Evolutionary conservation across 805 yeast genomes (phyloP), one percentile per base, ranked within the genome.

Genomic region (Debaryomyces maramus): DNA sequence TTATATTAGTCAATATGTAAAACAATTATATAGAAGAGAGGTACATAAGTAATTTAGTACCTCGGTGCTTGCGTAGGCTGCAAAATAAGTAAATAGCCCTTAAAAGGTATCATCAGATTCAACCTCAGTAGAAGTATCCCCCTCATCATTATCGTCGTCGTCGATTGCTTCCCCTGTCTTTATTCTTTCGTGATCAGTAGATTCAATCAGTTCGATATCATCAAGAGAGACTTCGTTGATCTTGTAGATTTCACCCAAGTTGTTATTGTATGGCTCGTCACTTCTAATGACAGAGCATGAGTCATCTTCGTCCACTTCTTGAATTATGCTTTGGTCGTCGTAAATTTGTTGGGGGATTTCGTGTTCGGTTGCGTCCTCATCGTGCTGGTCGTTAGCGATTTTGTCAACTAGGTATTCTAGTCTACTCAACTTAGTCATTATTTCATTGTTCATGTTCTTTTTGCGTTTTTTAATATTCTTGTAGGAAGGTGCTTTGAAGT

Each of bases 141-240:
- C 31, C 5, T 44, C 40, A 14, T 44, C 44, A 17, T 33, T 36
- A 10, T 39, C 41, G 16, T 26, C 31, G 7, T 21, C 33, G 14
- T 29, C 41, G 5, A 34, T 40, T 22, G 21, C 18, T 24, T 14
- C 44, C 13, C 15, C 33, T 9, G 32, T 10, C 5, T 38, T 46
- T 10, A 15, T 15, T 7, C 11, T 18, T 7, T 29, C 32, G 32
- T 29, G 20, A 11, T 9, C 26, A 29, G 32, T 17, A 5, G 59
- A 55, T 20, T 47, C 40, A 10, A 55, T 45, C 60, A 55, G 60
- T 4, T 50, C 56, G 5, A 47, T 39, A 32, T 51, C 61, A 36
- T 51, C 50, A n/a, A 50, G 35, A 5, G 62, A 48, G 16, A 44
- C 44, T 32, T 57, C 63, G 10, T 51, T 38, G 9, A 56, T 55